Evolutionary conservation across 1,139 yeast species (phyloP).

Genomic region (Candida mesenterica): DNA sequence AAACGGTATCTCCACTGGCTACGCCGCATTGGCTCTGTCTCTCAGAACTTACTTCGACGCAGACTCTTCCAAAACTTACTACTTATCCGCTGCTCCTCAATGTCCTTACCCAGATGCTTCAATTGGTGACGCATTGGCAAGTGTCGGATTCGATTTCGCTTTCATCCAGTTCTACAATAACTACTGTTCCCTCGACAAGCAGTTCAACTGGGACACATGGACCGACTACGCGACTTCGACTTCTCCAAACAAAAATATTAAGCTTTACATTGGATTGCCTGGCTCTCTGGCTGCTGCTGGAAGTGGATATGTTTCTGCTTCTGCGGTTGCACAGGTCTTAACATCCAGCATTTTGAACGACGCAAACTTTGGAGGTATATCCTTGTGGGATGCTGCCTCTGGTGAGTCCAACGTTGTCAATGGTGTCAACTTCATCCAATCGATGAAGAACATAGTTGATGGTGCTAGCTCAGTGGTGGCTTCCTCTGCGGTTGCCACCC

Average conservation of each 20-base stretch:
- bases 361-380: slow-evolving; percentile 73
- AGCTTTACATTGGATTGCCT: slow-evolving; percentile 71
- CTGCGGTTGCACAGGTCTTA: slow-evolving; percentile 19
- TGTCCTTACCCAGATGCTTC: slow-evolving; percentile 91
- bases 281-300: slow-evolving; percentile 69
- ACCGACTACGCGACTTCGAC: slow-evolving; percentile 56
- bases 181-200: slow-evolving; percentile 58
- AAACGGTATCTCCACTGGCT: slow-evolving; percentile 49
- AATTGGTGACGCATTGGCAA: slow-evolving; percentile 63
- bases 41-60: slow-evolving; percentile 57
- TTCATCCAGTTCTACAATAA: slow-evolving; percentile 94
- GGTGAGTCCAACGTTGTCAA: slow-evolving; percentile 30
- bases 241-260: slow-evolving; percentile 68
- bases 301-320: slow-evolving; percentile 47
- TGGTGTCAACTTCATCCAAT: slow-evolving; percentile 15
- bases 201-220: slow-evolving; percentile 90
- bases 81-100: slow-evolving; percentile 92
- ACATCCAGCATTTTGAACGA: slow-evolving; percentile 32
- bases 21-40: slow-evolving; percentile 57
- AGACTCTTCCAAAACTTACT: slow-evolving; percentile 61
- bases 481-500: slow-evolving; percentile 3
- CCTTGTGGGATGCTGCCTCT: slow-evolving; percentile 78
- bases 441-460: slow-evolving; percentile 15
- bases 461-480: slow-evolving; percentile 2
- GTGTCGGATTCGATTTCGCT: slow-evolving; percentile 75